These are phyloP conservation scores for Rhodotorula graminis DNA, from an alignment of 768 basidiomycete genomes.

Conservation along the genomic window DNA sequence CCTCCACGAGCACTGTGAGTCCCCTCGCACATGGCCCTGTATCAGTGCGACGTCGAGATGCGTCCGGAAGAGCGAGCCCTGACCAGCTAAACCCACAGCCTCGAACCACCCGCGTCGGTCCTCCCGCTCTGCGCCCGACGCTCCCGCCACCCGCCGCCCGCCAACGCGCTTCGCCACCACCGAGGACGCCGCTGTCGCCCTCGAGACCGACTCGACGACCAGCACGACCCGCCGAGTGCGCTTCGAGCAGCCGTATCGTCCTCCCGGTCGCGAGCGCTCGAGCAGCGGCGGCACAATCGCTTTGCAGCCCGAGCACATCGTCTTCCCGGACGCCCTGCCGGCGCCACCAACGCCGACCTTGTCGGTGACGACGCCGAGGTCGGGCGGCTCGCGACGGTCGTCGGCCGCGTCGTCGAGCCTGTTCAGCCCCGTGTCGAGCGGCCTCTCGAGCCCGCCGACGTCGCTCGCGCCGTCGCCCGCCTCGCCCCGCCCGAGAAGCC, in stretches of 20 bases:
- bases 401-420: background rate
- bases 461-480: background rate
- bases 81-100: background rate
- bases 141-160: background rate
- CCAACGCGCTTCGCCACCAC: background rate
- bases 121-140: background rate
- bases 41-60: too few relatives aligned
- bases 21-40: too few relatives aligned
- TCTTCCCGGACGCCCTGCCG: constrained; percentile 14
- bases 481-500: background rate
- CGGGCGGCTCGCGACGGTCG: background rate
- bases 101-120: background rate
- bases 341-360: background rate
- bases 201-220: background rate
- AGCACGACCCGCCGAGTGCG: background rate
- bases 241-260: constrained; percentile 1
- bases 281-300: background rate
- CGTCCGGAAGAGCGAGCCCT: background rate
- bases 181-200: background rate
- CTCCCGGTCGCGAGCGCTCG: background rate
- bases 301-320: constrained; percentile 23
- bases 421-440: background rate
- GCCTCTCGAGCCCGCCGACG: background rate
- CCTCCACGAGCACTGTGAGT: background rate
- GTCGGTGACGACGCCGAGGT: background rate